These are phyloP conservation scores for Fallopia convolvulus DNA, from an alignment of 148 eudicot genomes.

Conservation along the genomic window DNA sequence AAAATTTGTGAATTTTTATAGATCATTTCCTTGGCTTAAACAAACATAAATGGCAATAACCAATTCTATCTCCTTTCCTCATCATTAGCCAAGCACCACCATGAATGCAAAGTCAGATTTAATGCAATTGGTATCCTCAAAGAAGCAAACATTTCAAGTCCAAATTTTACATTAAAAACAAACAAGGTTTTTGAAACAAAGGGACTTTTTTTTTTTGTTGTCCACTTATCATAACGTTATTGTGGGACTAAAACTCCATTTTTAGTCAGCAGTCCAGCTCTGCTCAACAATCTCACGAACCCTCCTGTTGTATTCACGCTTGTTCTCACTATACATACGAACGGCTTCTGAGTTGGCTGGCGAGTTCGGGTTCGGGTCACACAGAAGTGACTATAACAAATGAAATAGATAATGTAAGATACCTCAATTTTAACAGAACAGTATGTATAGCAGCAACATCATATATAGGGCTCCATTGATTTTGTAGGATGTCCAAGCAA, in stretches of 20 bases:
- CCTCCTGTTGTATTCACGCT: conserved; percentile 67
- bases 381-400: conserved; percentile 44
- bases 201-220: neutral
- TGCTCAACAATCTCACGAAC: conserved; percentile 55
- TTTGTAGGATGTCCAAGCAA: conserved; percentile 60
- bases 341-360: conserved; percentile 81
- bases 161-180: neutral
- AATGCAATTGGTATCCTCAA: neutral
- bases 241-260: neutral
- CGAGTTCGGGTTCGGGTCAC: conserved; percentile 74
- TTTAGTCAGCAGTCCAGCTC: conserved; percentile 58
- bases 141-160: neutral
- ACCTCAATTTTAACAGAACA: neutral
- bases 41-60: no score
- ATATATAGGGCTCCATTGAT: conserved; percentile 68
- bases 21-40: no score
- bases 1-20: no score
- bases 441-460: conserved; percentile 44
- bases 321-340: conserved; percentile 62
- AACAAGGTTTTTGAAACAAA: neutral
- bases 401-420: neutral
- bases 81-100: no score
- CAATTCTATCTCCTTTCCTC: no score
- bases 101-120: neutral
- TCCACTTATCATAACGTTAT: neutral